Percentiles rank a stretch among this genome's conserved stretches.
Evolutionary conservation across 169 alveolate genomes (phyloP).

Genomic region (Cryptosporidium andersoni): DNA sequence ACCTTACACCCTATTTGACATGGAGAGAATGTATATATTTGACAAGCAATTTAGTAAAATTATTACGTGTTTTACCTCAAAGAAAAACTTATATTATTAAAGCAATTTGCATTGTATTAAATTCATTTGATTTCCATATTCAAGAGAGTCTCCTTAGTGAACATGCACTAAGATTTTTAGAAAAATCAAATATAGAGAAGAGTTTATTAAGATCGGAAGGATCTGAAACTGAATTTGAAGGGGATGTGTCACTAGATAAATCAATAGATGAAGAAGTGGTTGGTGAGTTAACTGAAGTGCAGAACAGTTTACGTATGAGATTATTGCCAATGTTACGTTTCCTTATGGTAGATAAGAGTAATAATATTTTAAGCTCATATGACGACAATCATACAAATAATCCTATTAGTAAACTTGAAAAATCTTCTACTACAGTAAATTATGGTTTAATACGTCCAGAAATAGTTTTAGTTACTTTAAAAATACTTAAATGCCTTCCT

Average conservation of each 20-base stretch:
- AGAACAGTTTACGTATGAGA: conserved; percentile 8
- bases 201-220: too few species aligned
- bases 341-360: conserved; percentile 54
- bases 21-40: conserved; percentile 45
- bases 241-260: neutral
- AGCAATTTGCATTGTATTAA: conserved; percentile 45
- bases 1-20: conserved; percentile 11
- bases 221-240: neutral
- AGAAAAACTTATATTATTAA: conserved; percentile 52
- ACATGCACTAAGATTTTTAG: too few species aligned
- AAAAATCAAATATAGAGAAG: too few species aligned
- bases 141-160: conserved; percentile 4
- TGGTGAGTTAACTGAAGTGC: conserved; percentile 41
- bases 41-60: conserved; percentile 16
- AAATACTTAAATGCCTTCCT: conserved; percentile 47
- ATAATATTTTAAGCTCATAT: neutral
- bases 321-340: conserved; percentile 29
- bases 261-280: neutral
- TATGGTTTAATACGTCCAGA: conserved; percentile 48
- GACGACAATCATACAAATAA: neutral
- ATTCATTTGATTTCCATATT: conserved; percentile 62
- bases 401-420: neutral
- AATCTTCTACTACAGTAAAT: neutral
- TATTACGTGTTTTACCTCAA: conserved; percentile 33
- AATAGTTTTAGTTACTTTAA: conserved; percentile 13